Evolutionary conservation across 768 basidiomycete genomes (phyloP), one percentile per base, ranked within the genome.

Genomic region (Boletellus sp.): DNA sequence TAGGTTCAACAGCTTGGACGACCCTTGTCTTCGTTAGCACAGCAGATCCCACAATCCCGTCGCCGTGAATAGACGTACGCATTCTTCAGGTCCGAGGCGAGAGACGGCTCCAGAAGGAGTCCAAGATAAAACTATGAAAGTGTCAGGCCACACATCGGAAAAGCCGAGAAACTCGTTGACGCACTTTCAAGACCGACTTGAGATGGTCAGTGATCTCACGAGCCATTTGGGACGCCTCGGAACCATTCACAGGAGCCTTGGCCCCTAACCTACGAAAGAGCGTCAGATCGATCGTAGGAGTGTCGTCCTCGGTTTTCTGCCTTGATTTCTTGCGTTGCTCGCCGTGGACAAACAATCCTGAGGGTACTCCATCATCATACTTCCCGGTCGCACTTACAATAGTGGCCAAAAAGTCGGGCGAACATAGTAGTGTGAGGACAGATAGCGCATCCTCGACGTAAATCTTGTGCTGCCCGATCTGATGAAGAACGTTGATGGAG

Each of bases 151-250:
- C 12, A 17, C 22, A 20, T 5, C 6, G 23, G 22, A 12, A 17
- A 33, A n/a, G n/a, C 12, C 2, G 6, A 31, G 1, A 33, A 20
- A 10, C 5, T 20, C n/a, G 12, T 31, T 1, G 6, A 51, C 59
- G 4, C 32, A 74, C 74, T 45, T 66, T 44, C 28, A 76, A 44
- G 19, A 60, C 57, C n/a, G n/a, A n/a, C n/a, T n/a, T n/a, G n/a
- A n/a, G n/a, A n/a, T n/a, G n/a, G n/a, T n/a, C n/a, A n/a, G 66
- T 42, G 28, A 76, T 52, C 1, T 58, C 31, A 4, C 16, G 16
- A 0, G 60, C 53, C 12, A 58, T 45, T 4, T 42, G 22, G 3
- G 35, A 32, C 0, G 63, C 65, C 13, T 68, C 70, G 12, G 39
- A 49, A 1, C 38, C 36, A 6, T 53, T 60, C 6, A 35, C 32